These are phyloP conservation scores for Dendrostoma leiphaemia DNA, from an alignment of 2,329 filamentous ascomycete species.

Conservation along the genomic window DNA sequence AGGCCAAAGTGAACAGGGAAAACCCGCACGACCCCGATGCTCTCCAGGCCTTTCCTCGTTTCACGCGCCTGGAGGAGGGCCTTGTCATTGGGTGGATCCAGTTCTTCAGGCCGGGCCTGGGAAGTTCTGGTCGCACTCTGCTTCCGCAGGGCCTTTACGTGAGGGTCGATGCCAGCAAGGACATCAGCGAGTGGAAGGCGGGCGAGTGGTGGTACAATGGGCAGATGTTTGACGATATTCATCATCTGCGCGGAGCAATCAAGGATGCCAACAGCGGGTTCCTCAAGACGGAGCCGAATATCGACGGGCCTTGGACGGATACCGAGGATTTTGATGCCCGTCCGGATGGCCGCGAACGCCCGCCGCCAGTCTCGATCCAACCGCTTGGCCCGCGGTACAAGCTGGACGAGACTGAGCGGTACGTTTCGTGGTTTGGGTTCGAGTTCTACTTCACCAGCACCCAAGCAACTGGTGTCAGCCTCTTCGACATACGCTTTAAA, in stretches of 20 bases:
- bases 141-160: constrained; percentile 45
- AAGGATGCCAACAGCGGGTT: constrained; percentile 2
- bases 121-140: constrained; percentile 31
- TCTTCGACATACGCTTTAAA: constrained; percentile 50
- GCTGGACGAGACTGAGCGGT: constrained; percentile 42
- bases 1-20: constrained; percentile 31
- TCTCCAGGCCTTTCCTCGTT: constrained; percentile 33
- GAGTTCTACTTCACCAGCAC: constrained; percentile 48
- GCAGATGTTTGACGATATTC: constrained; percentile 2
- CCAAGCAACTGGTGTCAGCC: constrained; percentile 41
- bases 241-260: constrained; percentile 3
- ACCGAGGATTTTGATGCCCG: constrained; percentile 33
- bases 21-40: constrained; percentile 29
- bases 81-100: constrained; percentile 38
- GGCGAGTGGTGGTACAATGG: constrained; percentile 21
- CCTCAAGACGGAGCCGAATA: constrained; percentile 9
- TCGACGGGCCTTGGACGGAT: constrained; percentile 30
- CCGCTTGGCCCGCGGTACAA: constrained; percentile 39
- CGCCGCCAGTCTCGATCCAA: constrained; percentile 34
- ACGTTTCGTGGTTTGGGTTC: constrained; percentile 52
- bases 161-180: constrained; percentile 33
- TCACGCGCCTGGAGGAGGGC: constrained; percentile 36
- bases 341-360: constrained; percentile 20
- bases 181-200: constrained; percentile 19
- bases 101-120: constrained; percentile 38